Base-by-base conservation (phyloP, 148 eudicot species). In the Chenopodium suecicum region DNA sequence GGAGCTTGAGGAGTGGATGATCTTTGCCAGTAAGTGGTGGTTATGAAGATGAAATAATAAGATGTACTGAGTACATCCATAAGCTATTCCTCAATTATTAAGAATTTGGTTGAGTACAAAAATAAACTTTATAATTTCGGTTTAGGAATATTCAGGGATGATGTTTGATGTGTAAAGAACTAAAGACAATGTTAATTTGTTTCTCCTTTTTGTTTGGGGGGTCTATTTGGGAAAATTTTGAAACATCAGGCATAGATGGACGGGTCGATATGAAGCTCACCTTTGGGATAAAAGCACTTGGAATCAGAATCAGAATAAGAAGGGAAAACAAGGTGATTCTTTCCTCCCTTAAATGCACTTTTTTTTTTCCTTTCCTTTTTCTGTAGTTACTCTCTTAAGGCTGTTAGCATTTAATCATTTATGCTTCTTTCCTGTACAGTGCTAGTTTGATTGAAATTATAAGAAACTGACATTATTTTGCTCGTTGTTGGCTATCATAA, bases 241-340 rank as follows among this genome's bases (percentile, higher is more conserved):
- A 25, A 48, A 50, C 75, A 75, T 54, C 83, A 96, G 99, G 91
- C 99, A 96, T 91, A 87, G 99, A 74, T 96, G 99, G 99, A 94
- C 99, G 78, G 99, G 99, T 80, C 97, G 99, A 47, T 96, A 96
- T 85, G 99, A 96, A 89, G 99, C 99, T 80, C 99, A 96, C 79
- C 95, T 96, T 79, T 96, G 99, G 99, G 99, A 96, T 86, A 96
- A 96, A 84, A 94, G 90, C 84, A 94, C 99, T 74, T 96, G 99
- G 99, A 96, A 96, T 81, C 98, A 91, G 83, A 96, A 94, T 85
- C 99, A 96, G 78, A 96, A 96, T 83, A 96, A 96, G 88, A 96
- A 96, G 85, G 99, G 99, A 54, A 96, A 96, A 83, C 99, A 93
- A 93, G 98, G 97, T 94, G 50, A 50, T 79, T 70, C 12, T 67